phyloP scores from a whole-genome alignment of 2,329 filamentous ascomycete genomes.

The Trichophaea hybrida region DNA sequence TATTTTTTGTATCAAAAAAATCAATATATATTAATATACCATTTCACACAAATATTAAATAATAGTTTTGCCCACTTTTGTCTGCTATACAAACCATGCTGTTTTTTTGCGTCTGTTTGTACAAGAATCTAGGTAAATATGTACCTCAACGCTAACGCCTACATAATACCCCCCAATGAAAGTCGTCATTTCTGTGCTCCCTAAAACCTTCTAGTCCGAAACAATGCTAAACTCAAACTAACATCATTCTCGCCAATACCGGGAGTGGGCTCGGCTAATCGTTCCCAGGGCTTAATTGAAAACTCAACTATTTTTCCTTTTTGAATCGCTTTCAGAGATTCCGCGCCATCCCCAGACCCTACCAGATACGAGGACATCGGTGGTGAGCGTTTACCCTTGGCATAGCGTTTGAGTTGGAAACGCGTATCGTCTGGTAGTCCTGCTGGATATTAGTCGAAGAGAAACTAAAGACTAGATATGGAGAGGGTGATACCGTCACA shows the following conservation, averaged over 20 bases:
- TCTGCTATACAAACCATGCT: no score
- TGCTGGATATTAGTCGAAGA: conserved; percentile 3
- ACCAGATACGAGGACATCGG: conserved; percentile 23
- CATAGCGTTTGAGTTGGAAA: conserved; percentile 24
- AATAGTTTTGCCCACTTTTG: no score
- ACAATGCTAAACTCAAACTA: conserved; percentile 55
- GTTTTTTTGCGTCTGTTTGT: no score
- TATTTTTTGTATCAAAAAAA: no score
- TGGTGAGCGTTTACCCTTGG: conserved; percentile 19
- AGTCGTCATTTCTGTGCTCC: no score
- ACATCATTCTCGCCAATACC: conserved; percentile 63
- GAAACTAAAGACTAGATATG: not conserved
- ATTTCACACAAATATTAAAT: no score
- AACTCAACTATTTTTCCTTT: conserved; percentile 25
- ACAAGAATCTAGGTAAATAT: no score
- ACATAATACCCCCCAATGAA: no score
- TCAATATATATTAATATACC: no score
- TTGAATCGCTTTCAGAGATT: conserved; percentile 22
- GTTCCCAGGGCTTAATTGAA: conserved; percentile 54
- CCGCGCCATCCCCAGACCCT: conserved; percentile 17
- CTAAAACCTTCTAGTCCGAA: conserved; percentile 44
- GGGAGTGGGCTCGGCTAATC: conserved; percentile 57
- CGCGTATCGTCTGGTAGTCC: conserved; percentile 25
- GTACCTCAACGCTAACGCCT: no score
- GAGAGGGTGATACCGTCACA: conserved; percentile 19